These are phyloP conservation scores for Tetrastigma voinierianum DNA, from an alignment of 164 flowering plant genomes.

Conservation along the genomic window DNA sequence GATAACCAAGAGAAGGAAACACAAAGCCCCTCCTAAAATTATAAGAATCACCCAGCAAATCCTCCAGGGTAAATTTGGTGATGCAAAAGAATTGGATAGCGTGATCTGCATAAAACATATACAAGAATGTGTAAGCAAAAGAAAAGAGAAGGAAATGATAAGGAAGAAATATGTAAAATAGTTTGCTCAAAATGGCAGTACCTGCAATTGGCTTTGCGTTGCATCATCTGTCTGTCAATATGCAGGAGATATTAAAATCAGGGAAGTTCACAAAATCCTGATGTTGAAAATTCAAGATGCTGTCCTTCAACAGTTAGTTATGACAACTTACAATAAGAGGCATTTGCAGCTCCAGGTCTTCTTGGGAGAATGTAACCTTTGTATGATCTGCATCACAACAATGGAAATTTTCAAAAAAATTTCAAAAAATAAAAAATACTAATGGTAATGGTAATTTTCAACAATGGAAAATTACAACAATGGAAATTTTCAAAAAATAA, in stretches of 20 bases:
- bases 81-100: neutral
- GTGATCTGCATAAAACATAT: slow-evolving; percentile 3
- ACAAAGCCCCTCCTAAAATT: slow-evolving; percentile 14
- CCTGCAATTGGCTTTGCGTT: slow-evolving; percentile 13
- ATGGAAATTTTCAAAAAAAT: neutral
- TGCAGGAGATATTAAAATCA: too few species aligned
- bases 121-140: too few species aligned
- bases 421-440: too few species aligned
- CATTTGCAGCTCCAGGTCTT: slow-evolving; percentile 16
- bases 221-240: slow-evolving; percentile 10
- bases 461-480: too few species aligned
- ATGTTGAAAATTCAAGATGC: too few species aligned
- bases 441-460: too few species aligned
- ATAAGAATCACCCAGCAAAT: slow-evolving; percentile 2
- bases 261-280: too few species aligned
- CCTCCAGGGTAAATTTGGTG: slow-evolving; percentile 10
- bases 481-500: too few species aligned
- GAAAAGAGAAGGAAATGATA: too few species aligned
- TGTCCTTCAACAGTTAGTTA: too few species aligned
- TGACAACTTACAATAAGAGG: slow-evolving; percentile 25
- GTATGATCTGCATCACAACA: slow-evolving; percentile 12
- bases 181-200: too few species aligned
- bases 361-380: slow-evolving; percentile 2
- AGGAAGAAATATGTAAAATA: too few species aligned
- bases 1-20: slow-evolving; percentile 16